Percentiles rank a stretch among this genome's conserved stretches.
phyloP scores from a whole-genome alignment of 208 protist species.

The Wallacemonas sp. region DNA sequence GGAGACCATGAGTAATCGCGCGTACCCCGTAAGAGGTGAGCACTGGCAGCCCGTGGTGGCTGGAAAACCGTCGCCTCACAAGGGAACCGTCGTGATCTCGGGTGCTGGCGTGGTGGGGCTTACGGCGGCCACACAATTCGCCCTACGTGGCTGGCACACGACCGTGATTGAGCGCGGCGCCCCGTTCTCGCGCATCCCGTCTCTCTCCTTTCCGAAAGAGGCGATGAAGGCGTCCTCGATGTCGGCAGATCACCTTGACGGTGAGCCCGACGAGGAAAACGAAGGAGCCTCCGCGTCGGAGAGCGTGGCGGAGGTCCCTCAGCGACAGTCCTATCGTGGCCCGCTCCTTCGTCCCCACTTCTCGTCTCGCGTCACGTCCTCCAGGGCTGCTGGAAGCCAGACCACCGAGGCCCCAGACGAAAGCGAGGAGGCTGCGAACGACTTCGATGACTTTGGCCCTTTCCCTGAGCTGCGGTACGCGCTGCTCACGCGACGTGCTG shows the following conservation, averaged over 20 bases:
- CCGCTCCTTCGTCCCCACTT: constrained; percentile 16
- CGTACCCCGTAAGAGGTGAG: constrained; percentile 76
- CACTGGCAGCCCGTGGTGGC: constrained; percentile 83
- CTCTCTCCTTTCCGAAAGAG: background rate
- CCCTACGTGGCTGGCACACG: constrained; percentile 84
- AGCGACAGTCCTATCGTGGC: background rate
- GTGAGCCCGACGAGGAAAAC: background rate
- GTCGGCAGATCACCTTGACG: background rate
- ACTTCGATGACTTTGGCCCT: constrained; percentile 17
- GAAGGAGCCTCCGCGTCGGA: background rate
- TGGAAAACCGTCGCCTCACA: constrained; percentile 66
- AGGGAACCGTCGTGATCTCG: constrained; percentile 83
- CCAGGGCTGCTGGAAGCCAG: background rate
- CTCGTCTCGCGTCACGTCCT: background rate
- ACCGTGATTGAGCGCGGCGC: constrained; percentile 74
- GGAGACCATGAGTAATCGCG: constrained; percentile 86
- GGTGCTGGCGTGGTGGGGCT: constrained; percentile 87
- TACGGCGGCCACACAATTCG: constrained; percentile 61
- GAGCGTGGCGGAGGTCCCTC: background rate
- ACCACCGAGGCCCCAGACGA: background rate
- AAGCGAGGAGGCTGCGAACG: background rate
- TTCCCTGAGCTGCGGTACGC: constrained; percentile 76
- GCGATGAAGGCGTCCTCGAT: background rate
- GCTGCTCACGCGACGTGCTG: constrained; percentile 72
- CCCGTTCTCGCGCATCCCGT: constrained; percentile 17